Evolutionary conservation across 768 basidiomycete genomes (phyloP).

Genomic region (Amanita rimosa): DNA sequence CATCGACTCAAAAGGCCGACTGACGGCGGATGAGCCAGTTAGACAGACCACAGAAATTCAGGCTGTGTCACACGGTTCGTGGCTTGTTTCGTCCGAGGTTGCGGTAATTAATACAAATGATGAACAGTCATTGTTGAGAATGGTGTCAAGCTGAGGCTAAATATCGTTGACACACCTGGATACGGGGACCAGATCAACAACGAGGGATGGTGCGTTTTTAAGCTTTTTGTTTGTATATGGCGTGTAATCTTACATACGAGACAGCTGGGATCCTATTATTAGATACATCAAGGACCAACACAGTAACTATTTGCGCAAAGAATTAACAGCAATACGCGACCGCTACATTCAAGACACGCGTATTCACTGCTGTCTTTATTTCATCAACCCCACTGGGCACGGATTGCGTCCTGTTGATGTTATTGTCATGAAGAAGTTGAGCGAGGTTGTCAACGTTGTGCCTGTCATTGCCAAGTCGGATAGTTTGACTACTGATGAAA

Average conservation of each 20-base stretch:
- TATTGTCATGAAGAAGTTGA: conserved; percentile 98
- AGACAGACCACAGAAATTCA: conserved; percentile 97
- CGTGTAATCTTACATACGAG: not conserved
- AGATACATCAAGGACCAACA: conserved; percentile 99
- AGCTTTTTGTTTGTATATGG: not conserved
- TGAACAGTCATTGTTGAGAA: conserved; percentile 86
- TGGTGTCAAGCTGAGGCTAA: conserved; percentile 85
- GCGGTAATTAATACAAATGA: not conserved
- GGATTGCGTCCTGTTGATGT: conserved; percentile 93
- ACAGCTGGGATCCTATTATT: conserved; percentile 97
- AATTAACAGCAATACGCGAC: conserved; percentile 97
- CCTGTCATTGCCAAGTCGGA: conserved; percentile 99
- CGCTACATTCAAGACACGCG: conserved; percentile 97
- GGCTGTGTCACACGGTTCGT: conserved; percentile 83
- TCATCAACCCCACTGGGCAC: conserved; percentile 99
- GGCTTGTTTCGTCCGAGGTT: not conserved
- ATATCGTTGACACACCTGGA: conserved; percentile 98
- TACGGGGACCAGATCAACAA: conserved; percentile 99
- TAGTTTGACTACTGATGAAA: conserved; percentile 86
- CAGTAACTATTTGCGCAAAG: conserved; percentile 96
- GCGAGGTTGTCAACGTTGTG: conserved; percentile 98
- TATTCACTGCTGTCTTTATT: conserved; percentile 97
- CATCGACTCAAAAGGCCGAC: conserved; percentile 93
- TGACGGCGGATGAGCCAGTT: conserved; percentile 78
- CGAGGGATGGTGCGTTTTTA: conserved; percentile 74